A percentile compares a stretch with the other conserved stretches of the same genome.
Conservation (phyloP, 176 grass and related monocot species). For the Puccinellia tenuiflora region DNA sequence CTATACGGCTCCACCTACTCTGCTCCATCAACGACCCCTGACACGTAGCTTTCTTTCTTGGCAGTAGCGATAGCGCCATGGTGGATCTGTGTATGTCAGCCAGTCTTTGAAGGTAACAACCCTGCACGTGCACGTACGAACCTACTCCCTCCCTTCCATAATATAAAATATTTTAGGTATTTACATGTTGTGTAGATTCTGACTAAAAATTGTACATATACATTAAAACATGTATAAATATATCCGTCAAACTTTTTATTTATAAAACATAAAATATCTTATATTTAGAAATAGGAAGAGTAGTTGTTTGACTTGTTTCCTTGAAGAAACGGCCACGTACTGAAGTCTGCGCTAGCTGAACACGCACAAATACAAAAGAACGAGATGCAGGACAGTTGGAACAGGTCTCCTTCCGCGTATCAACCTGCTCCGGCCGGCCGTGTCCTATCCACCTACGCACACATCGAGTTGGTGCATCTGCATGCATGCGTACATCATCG, state of each 20-base stretch:
- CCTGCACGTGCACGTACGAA: neutral
- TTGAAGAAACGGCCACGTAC: constrained; percentile 1
- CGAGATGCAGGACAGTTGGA: neutral
- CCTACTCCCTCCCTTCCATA: no score
- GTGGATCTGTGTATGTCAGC: neutral
- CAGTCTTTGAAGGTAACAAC: neutral
- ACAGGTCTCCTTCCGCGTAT: neutral
- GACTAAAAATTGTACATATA: no score
- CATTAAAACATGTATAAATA: no score
- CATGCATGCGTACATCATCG: neutral
- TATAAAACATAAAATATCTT: no score
- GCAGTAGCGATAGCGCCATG: no score
- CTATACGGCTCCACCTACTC: no score
- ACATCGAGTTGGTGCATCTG: neutral
- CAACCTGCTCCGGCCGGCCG: neutral
- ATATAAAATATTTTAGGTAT: no score
- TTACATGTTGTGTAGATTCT: no score
- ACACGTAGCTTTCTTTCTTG: no score
- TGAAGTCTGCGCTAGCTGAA: neutral
- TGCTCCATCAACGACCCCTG: no score
- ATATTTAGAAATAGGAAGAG: no score
- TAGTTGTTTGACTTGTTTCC: neutral
- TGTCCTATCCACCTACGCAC: neutral
- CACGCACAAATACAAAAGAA: neutral
- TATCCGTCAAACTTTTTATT: no score